phyloP scores from a whole-genome alignment of 2,329 filamentous ascomycete species.

The Aspergillus piperis region DNA sequence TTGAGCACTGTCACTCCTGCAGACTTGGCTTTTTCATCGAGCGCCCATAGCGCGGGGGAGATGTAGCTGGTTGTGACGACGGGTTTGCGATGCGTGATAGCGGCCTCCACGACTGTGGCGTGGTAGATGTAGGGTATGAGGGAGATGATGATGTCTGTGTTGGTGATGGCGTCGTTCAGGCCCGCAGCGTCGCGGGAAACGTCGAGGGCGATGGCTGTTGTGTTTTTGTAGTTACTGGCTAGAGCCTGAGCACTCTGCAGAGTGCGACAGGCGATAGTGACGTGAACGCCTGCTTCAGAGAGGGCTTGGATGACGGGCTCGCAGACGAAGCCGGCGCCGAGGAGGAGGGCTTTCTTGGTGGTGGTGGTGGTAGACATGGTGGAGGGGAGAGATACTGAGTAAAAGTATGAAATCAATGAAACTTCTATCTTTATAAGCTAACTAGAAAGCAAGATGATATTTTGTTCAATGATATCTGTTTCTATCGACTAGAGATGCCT shows the following conservation, averaged over 20 bases:
- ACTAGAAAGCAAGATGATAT: too few relatives aligned
- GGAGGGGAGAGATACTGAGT: background rate
- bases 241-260: background rate
- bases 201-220: background rate
- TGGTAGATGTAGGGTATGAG: slow-evolving; percentile 1
- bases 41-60: background rate
- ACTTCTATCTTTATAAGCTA: too few relatives aligned
- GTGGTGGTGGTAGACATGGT: background rate
- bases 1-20: background rate
- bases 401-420: too few relatives aligned
- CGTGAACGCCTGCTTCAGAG: slow-evolving; percentile 4
- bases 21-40: background rate
- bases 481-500: too few relatives aligned
- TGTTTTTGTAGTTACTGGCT: background rate
- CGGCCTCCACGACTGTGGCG: background rate
- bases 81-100: background rate
- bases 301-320: slow-evolving; percentile 1
- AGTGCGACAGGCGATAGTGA: slow-evolving; percentile 10
- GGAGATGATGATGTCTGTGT: slow-evolving; percentile 1
- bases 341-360: background rate
- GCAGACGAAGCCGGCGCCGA: slow-evolving; percentile 7
- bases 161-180: background rate
- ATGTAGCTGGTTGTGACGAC: slow-evolving; percentile 8
- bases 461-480: too few relatives aligned
- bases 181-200: background rate